Evolutionary conservation across 495 filamentous ascomycete genomes (phyloP), one percentile per base, ranked within the genome.

Genomic region (Annulohypoxylon bovei): DNA sequence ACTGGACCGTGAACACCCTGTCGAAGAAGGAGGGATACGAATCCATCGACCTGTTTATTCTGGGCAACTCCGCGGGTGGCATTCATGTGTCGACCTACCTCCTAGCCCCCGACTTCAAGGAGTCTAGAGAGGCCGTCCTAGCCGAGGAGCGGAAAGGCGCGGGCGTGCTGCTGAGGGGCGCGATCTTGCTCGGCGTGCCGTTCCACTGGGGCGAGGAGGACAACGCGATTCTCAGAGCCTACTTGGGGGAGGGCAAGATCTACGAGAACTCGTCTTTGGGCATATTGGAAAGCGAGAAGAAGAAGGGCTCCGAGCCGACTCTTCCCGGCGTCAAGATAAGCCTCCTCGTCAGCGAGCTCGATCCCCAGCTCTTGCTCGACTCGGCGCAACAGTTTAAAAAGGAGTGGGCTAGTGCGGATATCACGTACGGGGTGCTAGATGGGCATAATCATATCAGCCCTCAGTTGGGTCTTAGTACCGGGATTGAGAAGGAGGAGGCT

Each of bases 361-460:
- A 83, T 40, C 81, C 81, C 0, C 69, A 75, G 9, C 52, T 81
- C 53, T 76, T 83, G 44, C 65, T 58, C 12, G 62, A 74, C 9
- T 76, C 80, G 22, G 68, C 73, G 0, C 57, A 71, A 32, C 52
- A 76, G 25, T 82, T 81, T 46, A 75, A 71, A 59, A 60, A 76
- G 54, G 73, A 60, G 63, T 80, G 79, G 74, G 52, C 46, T 40
- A 62, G 50, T 16, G 70, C 55, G 1, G 78, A 77, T 39, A 63
- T 79, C 23, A 73, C 72, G 23, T 75, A 68, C 16, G 63, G 75
- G 30, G 59, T 70, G 39, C 69, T 83, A 8, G 66, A 76, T 16
- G 80, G 81, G 0, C 81, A 84, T 62, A 84, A 84, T 60, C 81
- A 83, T 65, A 79, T 83, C 18, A 81, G 78, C 61, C 81, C 81